These are phyloP conservation scores for Chrysoporthe austroafricana DNA, from an alignment of 2,329 filamentous ascomycete genomes.

Conservation along the genomic window DNA sequence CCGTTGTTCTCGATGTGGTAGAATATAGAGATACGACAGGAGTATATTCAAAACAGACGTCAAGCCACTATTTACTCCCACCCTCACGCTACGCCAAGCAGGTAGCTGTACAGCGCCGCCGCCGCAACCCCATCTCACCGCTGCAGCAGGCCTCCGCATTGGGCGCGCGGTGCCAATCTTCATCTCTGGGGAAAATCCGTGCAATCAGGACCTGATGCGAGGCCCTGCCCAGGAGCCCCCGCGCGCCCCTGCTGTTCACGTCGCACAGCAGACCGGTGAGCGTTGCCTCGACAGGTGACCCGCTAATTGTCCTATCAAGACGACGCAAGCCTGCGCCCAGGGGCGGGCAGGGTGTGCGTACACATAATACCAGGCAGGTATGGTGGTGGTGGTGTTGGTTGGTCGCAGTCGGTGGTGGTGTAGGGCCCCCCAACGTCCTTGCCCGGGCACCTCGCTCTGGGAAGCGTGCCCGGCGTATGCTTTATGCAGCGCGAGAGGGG, in stretches of 20 bases:
- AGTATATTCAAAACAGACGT: constrained; percentile 1
- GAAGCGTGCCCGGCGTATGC: not conserved
- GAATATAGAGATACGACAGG: not conserved
- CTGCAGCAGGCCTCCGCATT: not conserved
- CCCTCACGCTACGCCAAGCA: not conserved
- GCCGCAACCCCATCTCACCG: constrained; percentile 9
- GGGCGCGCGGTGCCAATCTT: not conserved
- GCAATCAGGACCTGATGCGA: not conserved
- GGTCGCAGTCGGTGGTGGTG: not conserved
- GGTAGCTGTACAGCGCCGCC: not conserved
- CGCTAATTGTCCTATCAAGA: constrained; percentile 17
- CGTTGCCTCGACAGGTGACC: constrained; percentile 12
- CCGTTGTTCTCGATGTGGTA: not conserved
- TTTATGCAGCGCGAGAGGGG: not conserved
- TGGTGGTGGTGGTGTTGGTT: no score
- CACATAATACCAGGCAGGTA: not conserved
- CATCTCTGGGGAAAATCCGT: constrained; percentile 2
- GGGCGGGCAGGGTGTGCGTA: not conserved
- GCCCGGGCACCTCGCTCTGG: not conserved
- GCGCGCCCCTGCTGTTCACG: not conserved
- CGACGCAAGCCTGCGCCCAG: not conserved
- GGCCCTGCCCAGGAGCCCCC: not conserved
- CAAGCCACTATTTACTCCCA: not conserved
- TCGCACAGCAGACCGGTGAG: constrained; percentile 24
- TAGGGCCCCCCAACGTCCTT: not conserved